Evolutionary conservation across 1,139 yeast species (phyloP).

Genomic region (Sugiyamaella paludigena): DNA sequence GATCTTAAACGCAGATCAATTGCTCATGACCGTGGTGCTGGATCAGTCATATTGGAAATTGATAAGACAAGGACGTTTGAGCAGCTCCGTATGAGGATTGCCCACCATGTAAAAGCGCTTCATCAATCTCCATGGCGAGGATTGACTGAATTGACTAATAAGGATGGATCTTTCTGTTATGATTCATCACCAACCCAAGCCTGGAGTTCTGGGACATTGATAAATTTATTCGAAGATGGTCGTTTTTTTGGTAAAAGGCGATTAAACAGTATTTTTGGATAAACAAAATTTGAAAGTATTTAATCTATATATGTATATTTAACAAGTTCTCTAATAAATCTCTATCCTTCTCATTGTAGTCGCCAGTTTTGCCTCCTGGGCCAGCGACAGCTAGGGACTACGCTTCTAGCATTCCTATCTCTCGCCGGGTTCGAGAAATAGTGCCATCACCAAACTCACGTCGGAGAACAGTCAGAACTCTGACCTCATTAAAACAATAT

Average conservation of each 20-base stretch:
- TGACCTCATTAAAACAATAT: no score
- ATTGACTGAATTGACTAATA: conserved; percentile 85
- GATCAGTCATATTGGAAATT: conserved; percentile 11
- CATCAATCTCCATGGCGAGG: conserved; percentile 86
- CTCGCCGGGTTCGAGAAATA: no score
- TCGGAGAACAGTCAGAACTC: no score
- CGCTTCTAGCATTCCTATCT: no score
- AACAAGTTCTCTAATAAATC: no score
- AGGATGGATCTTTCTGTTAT: conserved; percentile 71
- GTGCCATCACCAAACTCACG: no score
- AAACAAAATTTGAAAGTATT: not conserved
- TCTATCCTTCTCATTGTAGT: no score
- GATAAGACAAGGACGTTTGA: conserved; percentile 41
- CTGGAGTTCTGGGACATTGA: conserved; percentile 85
- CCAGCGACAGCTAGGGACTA: no score
- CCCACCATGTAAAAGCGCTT: conserved; percentile 68
- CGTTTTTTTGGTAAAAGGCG: not conserved
- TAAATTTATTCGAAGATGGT: conserved; percentile 72
- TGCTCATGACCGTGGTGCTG: not conserved
- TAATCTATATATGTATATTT: no score
- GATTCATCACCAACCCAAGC: conserved; percentile 97
- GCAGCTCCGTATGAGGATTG: conserved; percentile 51
- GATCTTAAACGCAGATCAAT: conserved; percentile 41
- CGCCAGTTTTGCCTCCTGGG: no score
- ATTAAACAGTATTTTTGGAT: not conserved